Base-by-base conservation (phyloP, 2,329 filamentous ascomycete species). In the Sarocladiaceae sp. region DNA sequence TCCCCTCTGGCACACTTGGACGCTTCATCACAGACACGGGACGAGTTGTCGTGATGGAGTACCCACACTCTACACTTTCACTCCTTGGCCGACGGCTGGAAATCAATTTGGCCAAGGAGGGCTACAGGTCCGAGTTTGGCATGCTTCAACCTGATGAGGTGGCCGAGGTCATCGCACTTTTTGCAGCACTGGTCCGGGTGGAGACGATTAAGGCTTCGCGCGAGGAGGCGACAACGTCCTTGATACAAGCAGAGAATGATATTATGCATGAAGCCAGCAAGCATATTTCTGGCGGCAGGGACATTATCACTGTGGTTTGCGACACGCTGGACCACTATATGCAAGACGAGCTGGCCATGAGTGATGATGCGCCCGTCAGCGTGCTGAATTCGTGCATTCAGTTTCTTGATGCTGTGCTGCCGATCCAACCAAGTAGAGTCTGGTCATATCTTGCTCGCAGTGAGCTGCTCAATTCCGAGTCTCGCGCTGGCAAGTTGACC, bases 361-460 rank as follows among this genome's bases (percentile, higher is more conserved):
- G 80, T n/a, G 83, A 84, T 36, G 80, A 83, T 11, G 70, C 85
- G 37, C 80, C 84, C 31, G 76, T 95, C 25, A 76, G 86, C 2
- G 78, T 92, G 46, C 66, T 86, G 52, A 73, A 75, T 11, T 83
- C 88, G 22, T 96, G 90, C 64, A 71, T 92, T 20, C 86, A 90
- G 51, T 97, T 97, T 61, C 73, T 96, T 33, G 80, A 87, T 58
- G 83, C 86, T 2, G 72, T 95, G 17, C 69, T 94, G 23, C 76
- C 79, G 60, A 87, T 80, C n/a, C 82, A 87, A 50, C 93, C 94
- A 1, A 88, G 87, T 53, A 80, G 92, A 54, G 84, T 96, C 5
- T 97, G 94, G 92, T 91, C 93, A 3, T 89, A 93, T 65, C 79
- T 99, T 60, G 83, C 86, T 3, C 84, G 90, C 53, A 95, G 90